A percentile compares a stretch with the other conserved stretches of the same genome.
phyloP scores from a whole-genome alignment of 139 green algal genomes.

The Chlorella sp. region DNA sequence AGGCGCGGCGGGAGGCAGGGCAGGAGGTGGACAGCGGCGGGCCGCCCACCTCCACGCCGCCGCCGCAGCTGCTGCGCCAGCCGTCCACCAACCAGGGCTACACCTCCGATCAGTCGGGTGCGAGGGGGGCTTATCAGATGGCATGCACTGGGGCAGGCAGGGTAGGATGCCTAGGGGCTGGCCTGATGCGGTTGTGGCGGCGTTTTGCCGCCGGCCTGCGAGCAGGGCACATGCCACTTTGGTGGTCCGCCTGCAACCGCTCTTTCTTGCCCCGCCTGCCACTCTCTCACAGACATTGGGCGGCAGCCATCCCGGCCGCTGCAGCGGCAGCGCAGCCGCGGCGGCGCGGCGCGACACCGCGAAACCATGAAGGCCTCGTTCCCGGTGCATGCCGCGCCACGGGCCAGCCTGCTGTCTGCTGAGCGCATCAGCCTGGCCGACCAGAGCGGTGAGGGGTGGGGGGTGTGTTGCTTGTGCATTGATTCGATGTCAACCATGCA shows the following conservation, averaged over 20 bases:
- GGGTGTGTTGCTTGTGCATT: background rate
- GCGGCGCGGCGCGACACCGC: background rate
- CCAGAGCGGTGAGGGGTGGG: slow-evolving; percentile 23
- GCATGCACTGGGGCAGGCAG: background rate
- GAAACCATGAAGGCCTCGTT: slow-evolving; percentile 55
- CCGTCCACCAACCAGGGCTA: slow-evolving; percentile 34
- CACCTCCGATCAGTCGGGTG: slow-evolving; percentile 50
- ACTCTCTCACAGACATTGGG: too few species aligned
- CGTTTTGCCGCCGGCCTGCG: too few species aligned
- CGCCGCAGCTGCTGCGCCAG: background rate
- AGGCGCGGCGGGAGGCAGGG: background rate
- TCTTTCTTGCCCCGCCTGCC: too few species aligned
- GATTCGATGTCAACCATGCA: too few species aligned
- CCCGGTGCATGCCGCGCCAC: slow-evolving; percentile 61
- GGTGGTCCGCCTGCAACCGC: too few species aligned
- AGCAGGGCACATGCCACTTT: too few species aligned
- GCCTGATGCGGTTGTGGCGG: too few species aligned
- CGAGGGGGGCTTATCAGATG: too few species aligned
- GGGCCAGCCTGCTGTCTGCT: slow-evolving; percentile 65
- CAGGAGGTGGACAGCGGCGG: slow-evolving; percentile 36
- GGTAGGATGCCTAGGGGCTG: too few species aligned
- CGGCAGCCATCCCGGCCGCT: background rate
- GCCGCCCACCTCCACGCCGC: background rate
- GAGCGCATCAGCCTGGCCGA: slow-evolving; percentile 69
- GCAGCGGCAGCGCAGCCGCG: slow-evolving; percentile 5